Conservation (phyloP, 257 asterid species). For the Salvia splendens region DNA sequence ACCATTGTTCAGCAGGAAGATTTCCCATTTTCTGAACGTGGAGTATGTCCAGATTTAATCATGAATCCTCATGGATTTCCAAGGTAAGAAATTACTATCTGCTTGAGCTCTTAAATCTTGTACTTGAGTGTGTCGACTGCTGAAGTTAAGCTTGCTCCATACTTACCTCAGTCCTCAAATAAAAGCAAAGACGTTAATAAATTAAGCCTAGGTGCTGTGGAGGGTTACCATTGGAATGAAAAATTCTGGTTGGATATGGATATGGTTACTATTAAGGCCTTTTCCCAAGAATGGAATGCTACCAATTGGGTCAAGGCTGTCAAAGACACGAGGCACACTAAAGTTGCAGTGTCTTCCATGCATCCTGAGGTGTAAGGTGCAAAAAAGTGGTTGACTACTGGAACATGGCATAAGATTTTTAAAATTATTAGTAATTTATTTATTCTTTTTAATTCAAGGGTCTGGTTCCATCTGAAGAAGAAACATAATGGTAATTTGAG, state of each 20-base stretch:
- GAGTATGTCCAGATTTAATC: conserved; percentile 96
- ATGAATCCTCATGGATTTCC: conserved; percentile 99
- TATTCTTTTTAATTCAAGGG: neutral
- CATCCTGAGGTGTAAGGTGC: neutral
- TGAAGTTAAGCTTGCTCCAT: neutral
- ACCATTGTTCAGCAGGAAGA: conserved; percentile 93
- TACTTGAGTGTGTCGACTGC: conserved; percentile 15
- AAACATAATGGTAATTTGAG: neutral
- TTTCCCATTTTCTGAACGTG: conserved; percentile 95
- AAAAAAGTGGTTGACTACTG: neutral
- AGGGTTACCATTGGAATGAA: conserved; percentile 10
- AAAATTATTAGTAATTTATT: neutral
- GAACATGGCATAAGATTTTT: neutral
- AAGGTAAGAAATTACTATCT: conserved; percentile 46
- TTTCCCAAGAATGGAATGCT: neutral
- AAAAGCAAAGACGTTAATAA: neutral
- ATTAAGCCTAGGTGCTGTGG: neutral
- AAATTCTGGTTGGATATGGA: conserved; percentile 6
- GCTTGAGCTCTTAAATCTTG: conserved; percentile 14
- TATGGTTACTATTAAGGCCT: neutral
- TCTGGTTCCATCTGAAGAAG: neutral
- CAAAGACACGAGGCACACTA: neutral
- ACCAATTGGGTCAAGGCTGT: neutral
- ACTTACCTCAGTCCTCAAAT: conserved; percentile 12
- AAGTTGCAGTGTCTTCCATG: neutral